These are phyloP conservation scores for Allium cepa DNA, from an alignment of 106 monocot genomes.

Conservation along the genomic window DNA sequence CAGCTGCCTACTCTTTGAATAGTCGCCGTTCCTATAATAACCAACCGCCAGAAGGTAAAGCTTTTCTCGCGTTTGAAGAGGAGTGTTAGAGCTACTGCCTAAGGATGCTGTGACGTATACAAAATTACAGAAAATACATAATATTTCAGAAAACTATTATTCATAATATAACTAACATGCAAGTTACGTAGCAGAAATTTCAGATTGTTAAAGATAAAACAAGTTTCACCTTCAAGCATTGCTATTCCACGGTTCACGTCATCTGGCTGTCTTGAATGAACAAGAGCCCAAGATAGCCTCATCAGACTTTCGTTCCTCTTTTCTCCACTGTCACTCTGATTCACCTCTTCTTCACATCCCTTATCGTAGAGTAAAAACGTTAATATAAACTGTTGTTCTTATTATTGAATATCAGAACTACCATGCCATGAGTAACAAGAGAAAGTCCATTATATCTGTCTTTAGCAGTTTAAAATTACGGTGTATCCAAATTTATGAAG, in stretches of 20 bases:
- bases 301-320: slow-evolving; percentile 68
- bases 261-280: slow-evolving; percentile 83
- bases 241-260: slow-evolving; percentile 94
- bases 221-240: slow-evolving; percentile 78
- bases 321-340: slow-evolving; percentile 38
- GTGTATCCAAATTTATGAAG: too few relatives aligned
- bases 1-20: slow-evolving; percentile 74
- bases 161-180: neutral
- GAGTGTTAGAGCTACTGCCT: slow-evolving; percentile 28
- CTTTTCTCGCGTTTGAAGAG: slow-evolving; percentile 13
- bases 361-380: slow-evolving; percentile 3
- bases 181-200: neutral
- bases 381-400: neutral
- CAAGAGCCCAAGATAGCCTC: slow-evolving; percentile 98
- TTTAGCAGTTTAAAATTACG: too few relatives aligned
- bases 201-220: neutral
- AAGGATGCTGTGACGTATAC: slow-evolving; percentile 40
- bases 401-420: neutral
- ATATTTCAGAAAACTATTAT: neutral
- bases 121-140: neutral
- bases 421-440: too few relatives aligned
- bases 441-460: too few relatives aligned
- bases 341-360: slow-evolving; percentile 87
- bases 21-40: slow-evolving; percentile 76
- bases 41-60: slow-evolving; percentile 91